phyloP scores from a whole-genome alignment of 2,329 filamentous ascomycete species.

The Simplicillium sp. region DNA sequence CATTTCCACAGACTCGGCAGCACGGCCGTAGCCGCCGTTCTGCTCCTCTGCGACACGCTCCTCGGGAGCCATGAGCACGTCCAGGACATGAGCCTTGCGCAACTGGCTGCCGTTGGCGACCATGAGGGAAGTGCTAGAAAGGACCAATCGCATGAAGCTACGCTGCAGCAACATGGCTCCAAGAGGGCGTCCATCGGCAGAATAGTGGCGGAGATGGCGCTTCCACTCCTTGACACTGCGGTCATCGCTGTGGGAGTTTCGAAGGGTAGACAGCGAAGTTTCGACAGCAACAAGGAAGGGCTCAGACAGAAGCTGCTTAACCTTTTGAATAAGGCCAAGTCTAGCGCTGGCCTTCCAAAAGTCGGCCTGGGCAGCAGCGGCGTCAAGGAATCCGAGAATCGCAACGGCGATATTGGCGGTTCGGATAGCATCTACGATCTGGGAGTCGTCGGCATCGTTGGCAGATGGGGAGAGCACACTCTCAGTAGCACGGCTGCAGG shows the following conservation, averaged over 20 bases:
- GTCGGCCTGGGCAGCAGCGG: constrained; percentile 64
- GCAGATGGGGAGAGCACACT: constrained; percentile 41
- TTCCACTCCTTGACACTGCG: constrained; percentile 75
- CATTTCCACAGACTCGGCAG: constrained; percentile 47
- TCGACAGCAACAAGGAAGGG: constrained; percentile 79
- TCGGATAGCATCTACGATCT: constrained; percentile 56
- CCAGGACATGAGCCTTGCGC: constrained; percentile 57
- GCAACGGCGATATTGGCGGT: constrained; percentile 73
- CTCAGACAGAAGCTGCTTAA: constrained; percentile 71
- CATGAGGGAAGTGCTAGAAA: constrained; percentile 67
- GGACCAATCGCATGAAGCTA: constrained; percentile 77
- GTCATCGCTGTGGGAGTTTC: constrained; percentile 63
- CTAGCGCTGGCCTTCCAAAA: constrained; percentile 76
- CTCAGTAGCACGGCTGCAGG: constrained; percentile 55
- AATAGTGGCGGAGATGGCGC: constrained; percentile 74
- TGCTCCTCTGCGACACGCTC: constrained; percentile 25
- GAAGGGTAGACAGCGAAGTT: constrained; percentile 80
- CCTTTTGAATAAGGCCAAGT: constrained; percentile 59
- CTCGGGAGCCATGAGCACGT: constrained; percentile 57
- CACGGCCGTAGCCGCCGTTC: constrained; percentile 21
- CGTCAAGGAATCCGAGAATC: constrained; percentile 82
- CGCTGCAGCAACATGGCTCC: constrained; percentile 87
- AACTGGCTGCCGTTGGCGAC: constrained; percentile 53
- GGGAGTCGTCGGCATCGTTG: constrained; percentile 46
- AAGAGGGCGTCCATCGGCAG: constrained; percentile 66